phyloP scores from a whole-genome alignment of 371 early-diverging fungal genomes.

The Rhizopus delemar region DNA sequence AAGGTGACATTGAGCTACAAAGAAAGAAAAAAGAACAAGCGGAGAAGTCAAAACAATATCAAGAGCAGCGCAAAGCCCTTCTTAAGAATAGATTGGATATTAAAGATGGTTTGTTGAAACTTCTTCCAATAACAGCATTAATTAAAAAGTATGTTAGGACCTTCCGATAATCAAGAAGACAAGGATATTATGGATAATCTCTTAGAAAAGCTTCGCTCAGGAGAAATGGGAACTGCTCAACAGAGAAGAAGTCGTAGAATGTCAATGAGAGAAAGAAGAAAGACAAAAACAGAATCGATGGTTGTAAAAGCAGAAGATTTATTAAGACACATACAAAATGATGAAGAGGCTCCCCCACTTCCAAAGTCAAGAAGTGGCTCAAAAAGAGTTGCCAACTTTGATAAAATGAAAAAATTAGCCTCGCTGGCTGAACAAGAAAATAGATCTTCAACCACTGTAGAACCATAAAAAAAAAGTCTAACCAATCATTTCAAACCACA shows the following conservation, averaged over 20 bases:
- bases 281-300: conserved; percentile 60
- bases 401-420: conserved; percentile 44
- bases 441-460: background rate
- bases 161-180: conserved; percentile 55
- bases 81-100: conserved; percentile 40
- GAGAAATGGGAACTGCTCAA: conserved; percentile 63
- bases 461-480: background rate
- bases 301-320: conserved; percentile 73
- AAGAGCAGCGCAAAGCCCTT: conserved; percentile 50
- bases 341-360: conserved; percentile 41
- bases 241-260: conserved; percentile 49
- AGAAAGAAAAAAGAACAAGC: conserved; percentile 42
- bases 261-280: conserved; percentile 44
- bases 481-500: conserved; percentile 2
- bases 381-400: conserved; percentile 36
- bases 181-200: conserved; percentile 85
- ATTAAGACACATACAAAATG: conserved; percentile 64
- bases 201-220: conserved; percentile 74
- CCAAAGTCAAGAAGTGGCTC: conserved; percentile 34
- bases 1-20: conserved; percentile 34
- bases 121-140: background rate
- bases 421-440: conserved; percentile 39
- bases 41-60: conserved; percentile 38
- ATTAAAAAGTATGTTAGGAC: conserved; percentile 13
- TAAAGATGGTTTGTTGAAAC: conserved; percentile 33